These are phyloP conservation scores for Dendrothele bispora DNA, from an alignment of 768 basidiomycete genomes.

Conservation along the genomic window DNA sequence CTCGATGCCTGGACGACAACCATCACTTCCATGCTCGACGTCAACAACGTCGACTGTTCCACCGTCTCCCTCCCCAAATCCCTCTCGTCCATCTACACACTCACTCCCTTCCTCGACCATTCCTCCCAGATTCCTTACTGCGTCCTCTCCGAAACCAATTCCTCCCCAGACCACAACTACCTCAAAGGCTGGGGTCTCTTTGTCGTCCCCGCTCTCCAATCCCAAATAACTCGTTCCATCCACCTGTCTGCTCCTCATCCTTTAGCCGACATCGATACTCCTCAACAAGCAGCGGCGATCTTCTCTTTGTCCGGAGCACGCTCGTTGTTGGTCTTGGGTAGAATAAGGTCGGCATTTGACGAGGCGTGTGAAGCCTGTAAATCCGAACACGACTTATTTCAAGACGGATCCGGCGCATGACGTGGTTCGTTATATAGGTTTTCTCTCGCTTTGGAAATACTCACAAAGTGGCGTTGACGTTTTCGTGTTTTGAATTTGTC, in stretches of 20 bases:
- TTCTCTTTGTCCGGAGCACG: background rate
- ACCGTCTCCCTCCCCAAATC: background rate
- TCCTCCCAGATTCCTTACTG: background rate
- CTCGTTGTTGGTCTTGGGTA: conserved; percentile 6
- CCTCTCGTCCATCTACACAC: background rate
- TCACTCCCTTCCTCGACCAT: background rate
- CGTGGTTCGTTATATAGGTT: too few relatives aligned
- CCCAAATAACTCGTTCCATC: background rate
- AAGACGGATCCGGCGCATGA: conserved; percentile 51
- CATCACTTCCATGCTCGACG: conserved; percentile 3
- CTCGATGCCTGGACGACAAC: background rate
- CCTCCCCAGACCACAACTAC: too few relatives aligned
- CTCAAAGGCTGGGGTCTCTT: conserved; percentile 6
- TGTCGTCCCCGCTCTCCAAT: conserved; percentile 1
- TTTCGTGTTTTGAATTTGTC: background rate
- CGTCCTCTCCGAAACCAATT: conserved; percentile 5
- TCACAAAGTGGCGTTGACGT: too few relatives aligned
- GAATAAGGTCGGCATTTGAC: conserved; percentile 5
- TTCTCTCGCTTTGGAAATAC: too few relatives aligned
- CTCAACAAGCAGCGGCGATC: conserved; percentile 9
- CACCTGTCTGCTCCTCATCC: conserved; percentile 12
- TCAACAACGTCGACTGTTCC: background rate
- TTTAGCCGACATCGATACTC: conserved; percentile 4
- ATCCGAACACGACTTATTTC: conserved; percentile 28
- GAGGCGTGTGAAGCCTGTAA: conserved; percentile 27